These are phyloP conservation scores for Citrus hindsii DNA, from an alignment of 345 rosid genomes.

Conservation along the genomic window DNA sequence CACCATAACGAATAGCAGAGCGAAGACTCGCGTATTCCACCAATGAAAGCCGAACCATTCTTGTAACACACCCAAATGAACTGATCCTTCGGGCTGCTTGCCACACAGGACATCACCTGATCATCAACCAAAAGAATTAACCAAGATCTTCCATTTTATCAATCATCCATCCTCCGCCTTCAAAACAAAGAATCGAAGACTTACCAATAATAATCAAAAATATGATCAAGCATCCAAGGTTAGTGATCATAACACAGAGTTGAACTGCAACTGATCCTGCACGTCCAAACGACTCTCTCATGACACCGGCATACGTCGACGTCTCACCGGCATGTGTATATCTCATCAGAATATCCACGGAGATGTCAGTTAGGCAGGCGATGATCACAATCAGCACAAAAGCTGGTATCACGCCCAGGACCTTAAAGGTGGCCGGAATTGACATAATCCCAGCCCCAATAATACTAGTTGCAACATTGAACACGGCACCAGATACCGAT, in stretches of 20 bases:
- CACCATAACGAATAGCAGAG: conserved; percentile 47
- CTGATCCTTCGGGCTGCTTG: conserved; percentile 43
- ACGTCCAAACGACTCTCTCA: conserved; percentile 79
- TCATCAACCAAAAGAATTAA: background rate
- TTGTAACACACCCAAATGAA: conserved; percentile 76
- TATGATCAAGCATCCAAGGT: conserved; percentile 69
- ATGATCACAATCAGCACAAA: conserved; percentile 45
- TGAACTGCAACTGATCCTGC: conserved; percentile 59
- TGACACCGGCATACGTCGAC: conserved; percentile 69
- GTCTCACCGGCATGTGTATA: conserved; percentile 56
- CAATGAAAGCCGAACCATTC: conserved; percentile 85
- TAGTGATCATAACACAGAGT: conserved; percentile 58
- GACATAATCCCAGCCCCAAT: conserved; percentile 96
- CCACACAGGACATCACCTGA: conserved; percentile 88
- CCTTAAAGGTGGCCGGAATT: conserved; percentile 77
- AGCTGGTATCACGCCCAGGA: conserved; percentile 81
- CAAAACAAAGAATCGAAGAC: background rate
- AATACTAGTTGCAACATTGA: conserved; percentile 80
- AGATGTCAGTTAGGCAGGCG: conserved; percentile 66
- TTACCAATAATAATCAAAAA: conserved; percentile 79
- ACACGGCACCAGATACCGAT: conserved; percentile 73
- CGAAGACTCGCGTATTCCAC: conserved; percentile 78
- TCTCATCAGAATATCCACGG: conserved; percentile 73
- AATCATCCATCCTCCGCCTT: background rate
- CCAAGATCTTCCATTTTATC: no score